Conservation (phyloP, 257 asterid genomes). For the Gynochthodes officinalis region DNA sequence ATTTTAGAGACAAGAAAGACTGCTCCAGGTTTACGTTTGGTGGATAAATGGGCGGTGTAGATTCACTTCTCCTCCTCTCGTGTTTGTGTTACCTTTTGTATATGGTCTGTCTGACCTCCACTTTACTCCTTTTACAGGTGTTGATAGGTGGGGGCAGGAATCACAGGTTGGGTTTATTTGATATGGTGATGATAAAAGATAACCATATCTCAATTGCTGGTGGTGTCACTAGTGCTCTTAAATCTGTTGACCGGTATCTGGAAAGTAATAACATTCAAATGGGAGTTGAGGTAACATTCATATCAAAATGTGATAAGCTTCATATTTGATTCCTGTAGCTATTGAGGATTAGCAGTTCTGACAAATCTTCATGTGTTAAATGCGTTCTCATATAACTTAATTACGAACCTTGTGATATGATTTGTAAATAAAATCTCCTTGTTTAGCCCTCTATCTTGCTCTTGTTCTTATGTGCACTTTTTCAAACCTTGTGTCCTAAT, state of each 20-base stretch:
- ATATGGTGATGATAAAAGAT: constrained; percentile 98
- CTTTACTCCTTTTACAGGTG: constrained; percentile 43
- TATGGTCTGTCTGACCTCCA: constrained; percentile 8
- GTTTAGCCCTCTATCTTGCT: neutral
- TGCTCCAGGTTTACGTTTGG: constrained; percentile 92
- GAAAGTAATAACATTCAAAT: constrained; percentile 68
- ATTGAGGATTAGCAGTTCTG: neutral
- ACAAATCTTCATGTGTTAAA: neutral
- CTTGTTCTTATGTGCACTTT: neutral
- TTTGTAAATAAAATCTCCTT: neutral
- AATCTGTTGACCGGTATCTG: constrained; percentile 72
- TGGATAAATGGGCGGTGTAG: constrained; percentile 99
- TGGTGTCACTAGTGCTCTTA: constrained; percentile 69
- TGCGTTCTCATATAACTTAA: neutral
- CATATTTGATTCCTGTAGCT: neutral
- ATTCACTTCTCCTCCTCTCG: constrained; percentile 34
- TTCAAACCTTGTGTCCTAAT: neutral
- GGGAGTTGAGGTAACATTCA: constrained; percentile 76
- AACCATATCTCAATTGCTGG: constrained; percentile 95
- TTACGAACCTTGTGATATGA: neutral
- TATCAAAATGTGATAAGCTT: neutral
- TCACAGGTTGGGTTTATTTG: constrained; percentile 95
- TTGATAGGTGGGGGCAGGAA: constrained; percentile 93
- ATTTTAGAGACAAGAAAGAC: constrained; percentile 94
- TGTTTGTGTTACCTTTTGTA: neutral